phyloP scores from a whole-genome alignment of 208 protist species.

The Crithidia fasciculata region DNA sequence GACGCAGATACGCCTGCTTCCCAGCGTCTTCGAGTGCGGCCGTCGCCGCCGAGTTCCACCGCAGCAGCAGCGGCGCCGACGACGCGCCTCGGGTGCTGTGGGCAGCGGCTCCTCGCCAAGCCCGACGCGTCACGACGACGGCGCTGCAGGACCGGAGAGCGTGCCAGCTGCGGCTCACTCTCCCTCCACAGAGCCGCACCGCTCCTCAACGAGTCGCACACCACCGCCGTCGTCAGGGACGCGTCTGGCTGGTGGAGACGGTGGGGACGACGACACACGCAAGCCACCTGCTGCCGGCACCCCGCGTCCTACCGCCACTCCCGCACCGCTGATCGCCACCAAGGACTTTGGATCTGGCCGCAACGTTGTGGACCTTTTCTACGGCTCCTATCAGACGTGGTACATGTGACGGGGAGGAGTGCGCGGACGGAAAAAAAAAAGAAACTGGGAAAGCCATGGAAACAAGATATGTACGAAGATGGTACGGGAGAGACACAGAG shows the following conservation, averaged over 20 bases:
- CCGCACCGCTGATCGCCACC: constrained; percentile 20
- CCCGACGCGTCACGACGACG: not conserved
- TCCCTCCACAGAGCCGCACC: not conserved
- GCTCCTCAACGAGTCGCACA: not conserved
- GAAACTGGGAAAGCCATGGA: not conserved
- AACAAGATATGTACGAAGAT: not conserved
- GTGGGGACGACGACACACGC: constrained; percentile 5
- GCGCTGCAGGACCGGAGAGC: not conserved
- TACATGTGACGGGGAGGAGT: constrained; percentile 30
- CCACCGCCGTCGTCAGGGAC: not conserved
- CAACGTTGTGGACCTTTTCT: constrained; percentile 42
- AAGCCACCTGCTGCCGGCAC: constrained; percentile 9
- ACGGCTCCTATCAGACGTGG: constrained; percentile 56
- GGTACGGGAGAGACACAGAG: too few relatives aligned
- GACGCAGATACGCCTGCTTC: constrained; percentile 29
- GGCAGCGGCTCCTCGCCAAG: not conserved
- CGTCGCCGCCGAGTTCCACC: constrained; percentile 26
- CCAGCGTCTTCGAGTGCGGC: constrained; percentile 34
- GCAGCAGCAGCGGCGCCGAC: constrained; percentile 37
- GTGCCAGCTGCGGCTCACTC: not conserved
- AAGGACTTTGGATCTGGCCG: constrained; percentile 33
- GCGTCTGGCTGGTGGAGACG: not conserved
- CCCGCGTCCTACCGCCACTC: constrained; percentile 6
- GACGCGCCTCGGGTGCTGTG: not conserved
- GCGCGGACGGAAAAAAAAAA: not conserved